Evolutionary conservation across 345 rosid genomes (phyloP).

Genomic region (Rubroshorea leprosula): DNA sequence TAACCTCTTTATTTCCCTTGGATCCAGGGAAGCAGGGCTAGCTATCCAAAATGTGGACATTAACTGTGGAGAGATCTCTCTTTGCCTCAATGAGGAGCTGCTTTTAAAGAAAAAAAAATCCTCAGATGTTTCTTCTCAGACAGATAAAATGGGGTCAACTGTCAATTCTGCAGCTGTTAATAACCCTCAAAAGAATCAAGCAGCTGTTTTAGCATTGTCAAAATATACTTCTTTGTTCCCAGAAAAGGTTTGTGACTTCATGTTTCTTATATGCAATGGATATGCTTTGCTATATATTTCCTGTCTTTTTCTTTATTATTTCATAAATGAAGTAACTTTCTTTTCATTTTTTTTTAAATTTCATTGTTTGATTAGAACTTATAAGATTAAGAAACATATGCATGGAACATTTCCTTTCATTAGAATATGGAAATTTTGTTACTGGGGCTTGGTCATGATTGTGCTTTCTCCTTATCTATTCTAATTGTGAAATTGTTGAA

Average conservation of each 20-base stretch:
- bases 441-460: slow-evolving; percentile 11
- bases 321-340: neutral
- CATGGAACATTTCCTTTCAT: neutral
- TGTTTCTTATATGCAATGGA: slow-evolving; percentile 9
- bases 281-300: neutral
- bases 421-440: slow-evolving; percentile 1
- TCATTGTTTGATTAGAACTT: neutral
- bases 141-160: slow-evolving; percentile 30
- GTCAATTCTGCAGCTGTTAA: slow-evolving; percentile 31
- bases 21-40: slow-evolving; percentile 74
- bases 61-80: slow-evolving; percentile 57
- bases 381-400: slow-evolving; percentile 4
- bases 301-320: neutral
- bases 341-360: neutral
- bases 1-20: slow-evolving; percentile 23
- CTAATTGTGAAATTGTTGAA: neutral
- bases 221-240: slow-evolving; percentile 68
- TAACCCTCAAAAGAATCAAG: slow-evolving; percentile 41
- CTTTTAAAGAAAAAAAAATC: slow-evolving; percentile 52
- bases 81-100: slow-evolving; percentile 68
- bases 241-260: slow-evolving; percentile 85
- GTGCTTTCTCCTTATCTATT: neutral
- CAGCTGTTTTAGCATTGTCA: slow-evolving; percentile 41
- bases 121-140: slow-evolving; percentile 29
- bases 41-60: slow-evolving; percentile 60